A percentile compares a stretch with the other conserved stretches of the same genome.
These are phyloP conservation scores for Botrytis paeoniae DNA, from an alignment of 2,329 filamentous ascomycete species.

Conservation along the genomic window DNA sequence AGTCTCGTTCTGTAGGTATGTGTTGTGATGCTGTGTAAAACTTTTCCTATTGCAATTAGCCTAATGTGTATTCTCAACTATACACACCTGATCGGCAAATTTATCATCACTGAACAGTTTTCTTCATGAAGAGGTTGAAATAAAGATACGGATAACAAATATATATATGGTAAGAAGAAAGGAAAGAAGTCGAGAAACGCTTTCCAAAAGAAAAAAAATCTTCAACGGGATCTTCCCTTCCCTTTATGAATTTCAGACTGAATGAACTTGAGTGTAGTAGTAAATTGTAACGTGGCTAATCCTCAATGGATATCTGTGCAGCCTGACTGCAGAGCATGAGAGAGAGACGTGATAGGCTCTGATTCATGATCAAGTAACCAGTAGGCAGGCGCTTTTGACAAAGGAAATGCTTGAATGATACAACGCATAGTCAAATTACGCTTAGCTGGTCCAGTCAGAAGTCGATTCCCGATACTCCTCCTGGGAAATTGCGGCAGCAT, in stretches of 20 bases:
- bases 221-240: conserved; percentile 21
- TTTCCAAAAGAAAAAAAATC: conserved; percentile 14
- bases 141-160: conserved; percentile 5
- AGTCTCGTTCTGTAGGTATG: conserved; percentile 6
- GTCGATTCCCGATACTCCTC: conserved; percentile 32
- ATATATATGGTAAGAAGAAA: conserved; percentile 9
- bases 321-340: conserved; percentile 36
- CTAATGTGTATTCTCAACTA: conserved; percentile 11
- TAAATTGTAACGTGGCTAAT: conserved; percentile 38
- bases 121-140: conserved; percentile 6
- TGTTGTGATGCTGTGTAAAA: conserved; percentile 11
- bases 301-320: conserved; percentile 36
- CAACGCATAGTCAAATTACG: conserved; percentile 38
- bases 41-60: conserved; percentile 18
- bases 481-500: conserved; percentile 28
- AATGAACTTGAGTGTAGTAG: conserved; percentile 31
- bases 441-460: conserved; percentile 38
- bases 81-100: conserved; percentile 13
- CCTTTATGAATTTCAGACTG: conserved; percentile 34
- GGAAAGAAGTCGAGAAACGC: conserved; percentile 20
- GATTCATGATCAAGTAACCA: conserved; percentile 32
- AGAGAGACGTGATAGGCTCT: conserved; percentile 36
- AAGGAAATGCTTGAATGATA: conserved; percentile 39
- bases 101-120: conserved; percentile 18
- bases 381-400: conserved; percentile 37